Percentiles rank a stretch among this genome's conserved stretches.
These are phyloP conservation scores for Prunus kanzakura DNA, from an alignment of 306 rosid genomes.

Conservation along the genomic window DNA sequence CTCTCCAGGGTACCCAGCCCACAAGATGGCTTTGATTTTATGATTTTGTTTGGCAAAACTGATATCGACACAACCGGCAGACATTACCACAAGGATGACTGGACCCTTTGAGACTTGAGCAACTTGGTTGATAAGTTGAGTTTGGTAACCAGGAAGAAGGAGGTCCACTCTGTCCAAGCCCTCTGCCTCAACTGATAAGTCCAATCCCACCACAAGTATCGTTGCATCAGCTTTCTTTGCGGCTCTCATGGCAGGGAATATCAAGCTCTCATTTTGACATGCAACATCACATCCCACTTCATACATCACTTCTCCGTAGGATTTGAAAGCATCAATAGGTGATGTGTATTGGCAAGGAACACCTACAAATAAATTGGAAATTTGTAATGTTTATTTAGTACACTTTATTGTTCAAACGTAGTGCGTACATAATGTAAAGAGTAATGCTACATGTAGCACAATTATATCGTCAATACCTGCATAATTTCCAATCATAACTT, in stretches of 20 bases:
- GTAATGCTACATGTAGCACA: too few relatives aligned
- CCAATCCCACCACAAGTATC: conserved; percentile 4
- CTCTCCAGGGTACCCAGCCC: conserved; percentile 32
- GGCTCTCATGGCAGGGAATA: conserved; percentile 7
- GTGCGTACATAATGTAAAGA: too few relatives aligned
- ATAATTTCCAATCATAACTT: conserved; percentile 26
- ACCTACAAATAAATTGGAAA: background rate
- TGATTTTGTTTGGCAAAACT: conserved; percentile 9
- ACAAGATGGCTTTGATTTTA: conserved; percentile 16
- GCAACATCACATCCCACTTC: conserved; percentile 24
- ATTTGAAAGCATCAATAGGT: conserved; percentile 18
- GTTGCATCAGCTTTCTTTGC: conserved; percentile 22
- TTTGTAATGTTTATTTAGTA: background rate
- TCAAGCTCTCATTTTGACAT: background rate
- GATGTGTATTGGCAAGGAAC: conserved; percentile 12
- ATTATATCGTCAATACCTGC: conserved; percentile 5
- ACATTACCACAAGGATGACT: conserved; percentile 11
- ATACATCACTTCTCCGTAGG: conserved; percentile 3
- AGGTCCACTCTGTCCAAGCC: conserved; percentile 6
- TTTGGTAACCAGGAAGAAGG: conserved; percentile 24
- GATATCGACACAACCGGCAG: conserved; percentile 21
- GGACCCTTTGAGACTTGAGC: conserved; percentile 23
- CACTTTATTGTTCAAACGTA: too few relatives aligned
- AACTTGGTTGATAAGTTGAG: conserved; percentile 12
- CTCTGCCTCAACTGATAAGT: conserved; percentile 16